Evolutionary conservation across 306 rosid species (phyloP).

Genomic region (Ammopiptanthus mongolicus): DNA sequence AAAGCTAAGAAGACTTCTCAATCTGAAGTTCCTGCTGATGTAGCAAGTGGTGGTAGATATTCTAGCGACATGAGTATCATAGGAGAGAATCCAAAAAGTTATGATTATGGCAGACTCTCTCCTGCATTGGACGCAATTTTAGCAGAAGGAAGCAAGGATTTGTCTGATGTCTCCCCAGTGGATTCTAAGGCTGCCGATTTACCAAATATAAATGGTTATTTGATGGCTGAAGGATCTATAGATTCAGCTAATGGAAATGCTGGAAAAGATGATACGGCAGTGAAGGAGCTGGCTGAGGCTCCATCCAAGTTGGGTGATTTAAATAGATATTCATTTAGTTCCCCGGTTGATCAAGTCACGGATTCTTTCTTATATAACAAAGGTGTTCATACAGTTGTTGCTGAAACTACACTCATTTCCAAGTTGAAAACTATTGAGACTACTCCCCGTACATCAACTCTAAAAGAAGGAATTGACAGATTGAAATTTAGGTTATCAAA

Average conservation of each 20-base stretch:
- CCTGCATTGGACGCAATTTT: constrained; percentile 60
- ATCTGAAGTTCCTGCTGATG: constrained; percentile 17
- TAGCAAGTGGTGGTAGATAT: constrained; percentile 45
- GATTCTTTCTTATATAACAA: not conserved
- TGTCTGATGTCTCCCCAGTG: constrained; percentile 25
- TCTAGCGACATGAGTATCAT: constrained; percentile 78
- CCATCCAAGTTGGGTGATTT: not conserved
- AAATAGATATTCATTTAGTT: not conserved
- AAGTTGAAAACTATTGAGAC: not conserved
- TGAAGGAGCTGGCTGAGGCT: constrained; percentile 7
- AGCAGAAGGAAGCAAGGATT: constrained; percentile 49
- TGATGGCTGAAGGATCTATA: not conserved
- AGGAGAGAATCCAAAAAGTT: constrained; percentile 42
- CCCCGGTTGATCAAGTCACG: not conserved
- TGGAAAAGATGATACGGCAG: constrained; percentile 10
- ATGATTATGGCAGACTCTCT: constrained; percentile 50
- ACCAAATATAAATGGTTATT: not conserved
- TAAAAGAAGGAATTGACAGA: constrained; percentile 53
- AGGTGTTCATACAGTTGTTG: constrained; percentile 3
- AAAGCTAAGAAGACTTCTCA: constrained; percentile 39
- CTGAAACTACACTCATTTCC: no score
- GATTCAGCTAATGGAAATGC: constrained; percentile 12
- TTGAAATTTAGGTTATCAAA: constrained; percentile 50
- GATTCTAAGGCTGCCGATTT: constrained; percentile 7
- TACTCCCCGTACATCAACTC: constrained; percentile 49